Conservation (phyloP, 192 early-diverging fungal species). For the Mortierella claussenii region DNA sequence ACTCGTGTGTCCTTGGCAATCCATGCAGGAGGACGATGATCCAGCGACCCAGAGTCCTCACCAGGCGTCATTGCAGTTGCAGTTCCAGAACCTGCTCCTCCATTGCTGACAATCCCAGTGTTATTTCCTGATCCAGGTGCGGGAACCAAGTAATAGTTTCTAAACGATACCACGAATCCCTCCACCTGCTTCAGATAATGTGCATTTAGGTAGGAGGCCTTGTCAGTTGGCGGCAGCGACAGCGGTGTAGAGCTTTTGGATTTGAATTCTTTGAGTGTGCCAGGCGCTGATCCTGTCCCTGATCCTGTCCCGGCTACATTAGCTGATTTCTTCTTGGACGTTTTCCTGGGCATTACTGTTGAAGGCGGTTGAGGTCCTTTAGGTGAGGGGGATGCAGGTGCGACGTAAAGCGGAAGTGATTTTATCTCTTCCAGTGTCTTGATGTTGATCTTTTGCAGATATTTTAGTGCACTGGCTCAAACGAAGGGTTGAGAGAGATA, state of each 20-base stretch:
- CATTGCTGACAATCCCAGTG: neutral
- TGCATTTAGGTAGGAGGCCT: constrained; percentile 51
- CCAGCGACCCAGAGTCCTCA: neutral
- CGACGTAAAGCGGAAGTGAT: constrained; percentile 13
- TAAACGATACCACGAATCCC: constrained; percentile 59
- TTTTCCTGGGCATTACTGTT: constrained; percentile 11
- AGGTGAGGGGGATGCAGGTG: constrained; percentile 11
- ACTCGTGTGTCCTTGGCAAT: constrained; percentile 36
- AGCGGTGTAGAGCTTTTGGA: neutral
- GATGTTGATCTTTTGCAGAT: constrained; percentile 20
- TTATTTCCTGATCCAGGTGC: constrained; percentile 8
- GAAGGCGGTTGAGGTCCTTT: constrained; percentile 17
- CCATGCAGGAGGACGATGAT: constrained; percentile 21
- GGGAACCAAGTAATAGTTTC: constrained; percentile 53
- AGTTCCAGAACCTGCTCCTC: too few relatives aligned
- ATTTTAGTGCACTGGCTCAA: too few relatives aligned
- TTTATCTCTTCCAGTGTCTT: constrained; percentile 34
- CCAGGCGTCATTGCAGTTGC: too few relatives aligned
- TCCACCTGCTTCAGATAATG: constrained; percentile 58
- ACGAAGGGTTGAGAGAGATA: too few relatives aligned
- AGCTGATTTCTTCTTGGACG: constrained; percentile 13
- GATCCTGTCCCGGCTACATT: neutral
- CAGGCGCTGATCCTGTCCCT: neutral
- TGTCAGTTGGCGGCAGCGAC: constrained; percentile 9
- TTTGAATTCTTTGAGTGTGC: constrained; percentile 3